A percentile compares a stretch with the other conserved stretches of the same genome.
These are phyloP conservation scores for Debaryomyces hansenii DNA, from an alignment of 805 yeast species.

Conservation along the genomic window DNA sequence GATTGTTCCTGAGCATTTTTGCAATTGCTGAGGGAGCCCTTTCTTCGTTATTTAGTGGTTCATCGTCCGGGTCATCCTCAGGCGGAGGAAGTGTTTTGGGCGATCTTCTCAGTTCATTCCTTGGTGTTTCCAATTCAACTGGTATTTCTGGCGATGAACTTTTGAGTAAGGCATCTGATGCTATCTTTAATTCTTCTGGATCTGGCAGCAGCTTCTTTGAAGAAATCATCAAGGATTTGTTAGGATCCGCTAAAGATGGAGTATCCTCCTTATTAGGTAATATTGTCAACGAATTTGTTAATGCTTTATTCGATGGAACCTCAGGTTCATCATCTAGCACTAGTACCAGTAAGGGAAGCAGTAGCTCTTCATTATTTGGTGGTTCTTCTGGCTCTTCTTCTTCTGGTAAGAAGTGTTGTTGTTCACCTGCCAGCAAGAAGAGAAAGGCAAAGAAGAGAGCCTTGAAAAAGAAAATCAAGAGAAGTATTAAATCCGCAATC, in stretches of 20 bases:
- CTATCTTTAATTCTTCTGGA: background rate
- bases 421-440: conserved; percentile 17
- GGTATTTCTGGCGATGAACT: conserved; percentile 1
- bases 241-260: conserved; percentile 1
- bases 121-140: conserved; percentile 10
- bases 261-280: background rate
- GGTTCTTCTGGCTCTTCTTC: conserved; percentile 7
- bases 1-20: conserved; percentile 8
- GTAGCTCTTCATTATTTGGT: conserved; percentile 3
- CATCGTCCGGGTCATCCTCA: conserved; percentile 1
- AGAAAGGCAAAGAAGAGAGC: conserved; percentile 22
- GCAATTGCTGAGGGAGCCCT: conserved; percentile 11
- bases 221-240: conserved; percentile 6
- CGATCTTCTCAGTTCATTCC: conserved; percentile 13
- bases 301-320: conserved; percentile 10
- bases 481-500: conserved; percentile 21
- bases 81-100: conserved; percentile 9
- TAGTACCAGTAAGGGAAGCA: background rate
- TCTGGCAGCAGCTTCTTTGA: conserved; percentile 7
- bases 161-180: background rate
- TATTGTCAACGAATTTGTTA: conserved; percentile 9
- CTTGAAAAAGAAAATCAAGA: conserved; percentile 17
- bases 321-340: conserved; percentile 3
- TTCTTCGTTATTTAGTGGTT: conserved; percentile 9
- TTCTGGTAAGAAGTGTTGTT: conserved; percentile 22